Evolutionary conservation across 108 stramenopile species (phyloP), one percentile per base, ranked within the genome.

Genomic region (Aurantiochytrium sp.): DNA sequence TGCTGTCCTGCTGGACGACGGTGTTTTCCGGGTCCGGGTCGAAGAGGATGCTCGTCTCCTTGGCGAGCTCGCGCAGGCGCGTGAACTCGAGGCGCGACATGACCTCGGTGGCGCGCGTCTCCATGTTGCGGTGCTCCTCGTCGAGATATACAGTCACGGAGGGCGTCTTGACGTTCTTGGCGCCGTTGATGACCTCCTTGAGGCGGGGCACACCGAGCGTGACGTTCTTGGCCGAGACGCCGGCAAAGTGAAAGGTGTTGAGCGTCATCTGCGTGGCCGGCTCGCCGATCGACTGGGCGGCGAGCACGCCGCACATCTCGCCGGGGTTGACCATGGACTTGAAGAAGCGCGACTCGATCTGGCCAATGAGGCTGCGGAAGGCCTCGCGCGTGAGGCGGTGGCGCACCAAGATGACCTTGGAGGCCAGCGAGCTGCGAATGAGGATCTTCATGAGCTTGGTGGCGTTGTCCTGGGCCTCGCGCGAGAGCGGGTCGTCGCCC

Each of bases 231-330:
- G 98, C 97, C 37, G 95, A 95, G 37, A 99, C 97, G 87, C 98
- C 98, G 55, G 98, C 97, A 87, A 96, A 97, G 91, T 99, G 98
- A 91, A 99, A 99, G 36, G 98, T 99, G 90, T 92, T 92, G 54
- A 99, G 92, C 5, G 98, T 99, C 98, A 99, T 99, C 90, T 99
- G 98, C n/a, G 98, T 99, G 50, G 97, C 97, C 27, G 98, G 98
- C 90, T 99, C 97, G 24, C 98, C 98, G 86, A 99, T 96, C 87
- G 96, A 96, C 90, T 99, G 98, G 3, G 98, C 98, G 5, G 98
- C 98, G 85, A 98, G 94, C 10, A 99, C 97, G 69, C 98, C 98
- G 69, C 95, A 95, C 97, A 98, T 98, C 90, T 99, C 98, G n/a
- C 98, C 98, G 12, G 98, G 95, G 87, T 92, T 91, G 6, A 97